A percentile compares a stretch with the other conserved stretches of the same genome.
Evolutionary conservation across 805 yeast species (phyloP).

Genomic region (Dipodascus geniculatus): DNA sequence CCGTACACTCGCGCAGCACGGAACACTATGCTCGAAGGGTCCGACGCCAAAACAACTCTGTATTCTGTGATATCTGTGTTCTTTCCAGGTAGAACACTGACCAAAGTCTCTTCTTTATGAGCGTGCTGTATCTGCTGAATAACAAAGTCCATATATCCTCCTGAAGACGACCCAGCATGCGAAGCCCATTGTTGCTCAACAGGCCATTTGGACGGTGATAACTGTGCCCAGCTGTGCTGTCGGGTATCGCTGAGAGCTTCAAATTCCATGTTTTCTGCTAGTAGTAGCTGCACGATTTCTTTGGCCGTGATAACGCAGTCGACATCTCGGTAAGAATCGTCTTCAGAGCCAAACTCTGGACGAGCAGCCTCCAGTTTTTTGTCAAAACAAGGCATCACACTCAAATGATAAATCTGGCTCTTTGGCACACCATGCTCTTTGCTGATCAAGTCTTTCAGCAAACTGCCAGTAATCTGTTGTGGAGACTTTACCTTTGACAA

Average conservation of each 20-base stretch:
- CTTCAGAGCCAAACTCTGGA: constrained; percentile 40
- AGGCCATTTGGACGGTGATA: constrained; percentile 58
- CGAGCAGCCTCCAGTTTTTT: constrained; percentile 92
- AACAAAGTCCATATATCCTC: constrained; percentile 77
- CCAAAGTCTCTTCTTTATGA: constrained; percentile 18
- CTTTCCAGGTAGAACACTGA: constrained; percentile 43
- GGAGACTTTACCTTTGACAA: constrained; percentile 75
- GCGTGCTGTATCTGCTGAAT: constrained; percentile 23
- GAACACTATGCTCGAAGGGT: constrained; percentile 32
- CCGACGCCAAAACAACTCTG: constrained; percentile 33
- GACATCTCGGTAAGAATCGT: constrained; percentile 42
- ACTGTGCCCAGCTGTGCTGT: not conserved
- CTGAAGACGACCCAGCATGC: constrained; percentile 72
- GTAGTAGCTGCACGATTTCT: constrained; percentile 65
- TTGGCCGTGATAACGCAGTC: constrained; percentile 92
- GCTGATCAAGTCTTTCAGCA: constrained; percentile 45
- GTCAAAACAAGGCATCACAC: constrained; percentile 96
- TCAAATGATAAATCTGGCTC: constrained; percentile 54
- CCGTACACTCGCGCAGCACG: constrained; percentile 71
- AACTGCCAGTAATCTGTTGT: constrained; percentile 81
- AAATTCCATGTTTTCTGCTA: constrained; percentile 33
- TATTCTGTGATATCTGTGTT: constrained; percentile 69
- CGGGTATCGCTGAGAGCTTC: constrained; percentile 7
- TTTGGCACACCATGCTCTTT: constrained; percentile 23
- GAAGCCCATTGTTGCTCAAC: constrained; percentile 55